Percentiles rank a stretch among this genome's conserved stretches.
Conservation (phyloP, 371 early-diverging fungal species). For the Zopfochytrium polystomum region DNA sequence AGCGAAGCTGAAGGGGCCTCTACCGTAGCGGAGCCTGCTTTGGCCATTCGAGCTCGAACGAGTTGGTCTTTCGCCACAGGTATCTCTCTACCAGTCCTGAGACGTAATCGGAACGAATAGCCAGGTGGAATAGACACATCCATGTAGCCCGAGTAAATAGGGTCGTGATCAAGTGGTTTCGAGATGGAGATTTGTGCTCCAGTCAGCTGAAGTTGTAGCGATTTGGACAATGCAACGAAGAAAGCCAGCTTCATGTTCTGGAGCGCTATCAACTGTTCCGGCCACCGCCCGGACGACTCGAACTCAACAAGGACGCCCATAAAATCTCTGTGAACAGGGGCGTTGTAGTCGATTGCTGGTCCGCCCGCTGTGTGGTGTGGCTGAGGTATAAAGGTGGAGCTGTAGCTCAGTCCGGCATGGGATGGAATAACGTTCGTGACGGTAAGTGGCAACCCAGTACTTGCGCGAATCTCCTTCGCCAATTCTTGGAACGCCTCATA, state of each 20-base stretch:
- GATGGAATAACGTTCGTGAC: constrained; percentile 68
- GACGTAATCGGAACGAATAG: constrained; percentile 71
- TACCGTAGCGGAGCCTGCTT: no score
- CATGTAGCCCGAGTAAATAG: constrained; percentile 58
- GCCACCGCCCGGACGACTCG: constrained; percentile 83
- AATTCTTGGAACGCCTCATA: constrained; percentile 69
- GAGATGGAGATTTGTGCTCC: constrained; percentile 27
- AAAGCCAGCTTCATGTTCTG: constrained; percentile 90
- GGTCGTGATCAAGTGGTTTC: constrained; percentile 31
- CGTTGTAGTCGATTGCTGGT: neutral
- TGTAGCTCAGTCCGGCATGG: constrained; percentile 67
- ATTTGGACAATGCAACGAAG: constrained; percentile 61
- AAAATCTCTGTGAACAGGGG: constrained; percentile 17
- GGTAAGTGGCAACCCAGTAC: constrained; percentile 71
- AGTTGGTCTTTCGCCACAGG: constrained; percentile 49
- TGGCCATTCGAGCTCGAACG: no score
- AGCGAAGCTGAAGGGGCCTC: no score
- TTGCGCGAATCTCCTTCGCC: constrained; percentile 59
- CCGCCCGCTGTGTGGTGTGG: constrained; percentile 40
- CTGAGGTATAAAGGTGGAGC: constrained; percentile 75
- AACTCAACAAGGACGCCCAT: constrained; percentile 80
- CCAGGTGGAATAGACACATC: constrained; percentile 67
- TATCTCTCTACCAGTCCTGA: constrained; percentile 69
- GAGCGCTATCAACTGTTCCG: constrained; percentile 79
- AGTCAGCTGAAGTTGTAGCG: constrained; percentile 17